Conservation (phyloP, 106 monocot genomes). For the Apostasia shenzhenica region DNA sequence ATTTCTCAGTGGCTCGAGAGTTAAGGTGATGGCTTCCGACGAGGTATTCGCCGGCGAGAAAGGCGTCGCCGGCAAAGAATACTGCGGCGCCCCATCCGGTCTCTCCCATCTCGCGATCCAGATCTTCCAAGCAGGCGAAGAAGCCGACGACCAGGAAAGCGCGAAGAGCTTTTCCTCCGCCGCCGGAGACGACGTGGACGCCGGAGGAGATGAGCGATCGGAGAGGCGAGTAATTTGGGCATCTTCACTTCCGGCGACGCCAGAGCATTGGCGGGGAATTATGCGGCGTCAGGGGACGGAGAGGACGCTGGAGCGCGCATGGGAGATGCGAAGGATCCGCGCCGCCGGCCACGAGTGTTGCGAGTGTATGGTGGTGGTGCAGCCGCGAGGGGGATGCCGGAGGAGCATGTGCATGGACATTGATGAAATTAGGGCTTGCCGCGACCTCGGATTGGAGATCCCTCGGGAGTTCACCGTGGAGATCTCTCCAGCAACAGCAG, state of each 20-base stretch:
- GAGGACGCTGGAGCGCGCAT: constrained; percentile 3
- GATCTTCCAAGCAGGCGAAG: no score
- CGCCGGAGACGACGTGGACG: not conserved
- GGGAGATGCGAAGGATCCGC: constrained; percentile 1
- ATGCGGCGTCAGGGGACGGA: not conserved
- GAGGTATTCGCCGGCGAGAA: no score
- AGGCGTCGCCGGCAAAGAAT: no score
- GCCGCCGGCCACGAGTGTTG: not conserved
- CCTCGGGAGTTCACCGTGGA: constrained; percentile 41
- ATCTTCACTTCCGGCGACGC: constrained; percentile 8
- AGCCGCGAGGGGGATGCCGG: constrained; percentile 10
- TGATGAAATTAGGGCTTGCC: constrained; percentile 34
- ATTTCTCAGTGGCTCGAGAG: no score
- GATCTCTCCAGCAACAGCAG: constrained; percentile 13
- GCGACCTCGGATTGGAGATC: constrained; percentile 29
- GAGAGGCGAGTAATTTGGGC: not conserved
- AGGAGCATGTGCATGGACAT: constrained; percentile 28
- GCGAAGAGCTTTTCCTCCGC: not conserved
- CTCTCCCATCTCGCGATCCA: no score
- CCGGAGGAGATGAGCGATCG: not conserved
- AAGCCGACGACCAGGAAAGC: not conserved
- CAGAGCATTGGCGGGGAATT: not conserved
- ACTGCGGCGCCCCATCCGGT: no score
- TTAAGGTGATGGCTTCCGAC: no score
- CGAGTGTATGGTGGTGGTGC: constrained; percentile 10